Evolutionary conservation across 1,284 basidiomycete genomes (phyloP), one percentile per base, ranked within the genome.

Genomic region (Trametes pubescens): DNA sequence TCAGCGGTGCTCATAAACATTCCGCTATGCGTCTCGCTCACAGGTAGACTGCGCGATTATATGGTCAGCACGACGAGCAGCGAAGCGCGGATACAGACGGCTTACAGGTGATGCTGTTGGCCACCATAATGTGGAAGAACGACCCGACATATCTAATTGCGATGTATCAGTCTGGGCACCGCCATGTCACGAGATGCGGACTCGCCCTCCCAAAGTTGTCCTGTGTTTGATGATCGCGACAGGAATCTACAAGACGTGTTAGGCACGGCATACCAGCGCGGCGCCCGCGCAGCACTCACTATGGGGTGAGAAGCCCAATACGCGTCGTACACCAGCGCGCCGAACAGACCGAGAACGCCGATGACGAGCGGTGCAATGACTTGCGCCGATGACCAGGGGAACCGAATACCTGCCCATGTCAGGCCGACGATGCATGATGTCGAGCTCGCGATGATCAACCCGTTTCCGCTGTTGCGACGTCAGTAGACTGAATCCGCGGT

Each of bases 361-460:
- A 75, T 6, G 29, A 72, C 48, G 9, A 79, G 65, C 1, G 78
- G 77, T 1, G 71, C 70, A 10, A 78, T 69, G 24, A 78, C 72
- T 13, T 70, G 66, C 21, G 65, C 68, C 1, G 75, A 75, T 2
- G 54, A 44, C 78, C 78, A 80, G 1, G 76, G 64, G 58, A 71
- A 74, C 14, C 59, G 66, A 16, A 76, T 69, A 6, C 78, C 78
- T 11, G 73, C 77, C 74, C 75, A 77, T 9, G 77, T 76, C 1
- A 79, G 68, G 5, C 68, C 75, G 24, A 78, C 47, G 32, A 74
- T 69, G 26, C 66, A 59, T 1, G 72, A 65, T 0, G 72, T 70
- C 2, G 76, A 72, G 8, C 71, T 67, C 0, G 57, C 73, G 35
- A 76, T 76, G 59, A 79, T 66, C 21, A 79, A 55, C 9, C 69